Base-by-base conservation (phyloP, 1,284 basidiomycete genomes). In the Violaceomyces palustris region DNA sequence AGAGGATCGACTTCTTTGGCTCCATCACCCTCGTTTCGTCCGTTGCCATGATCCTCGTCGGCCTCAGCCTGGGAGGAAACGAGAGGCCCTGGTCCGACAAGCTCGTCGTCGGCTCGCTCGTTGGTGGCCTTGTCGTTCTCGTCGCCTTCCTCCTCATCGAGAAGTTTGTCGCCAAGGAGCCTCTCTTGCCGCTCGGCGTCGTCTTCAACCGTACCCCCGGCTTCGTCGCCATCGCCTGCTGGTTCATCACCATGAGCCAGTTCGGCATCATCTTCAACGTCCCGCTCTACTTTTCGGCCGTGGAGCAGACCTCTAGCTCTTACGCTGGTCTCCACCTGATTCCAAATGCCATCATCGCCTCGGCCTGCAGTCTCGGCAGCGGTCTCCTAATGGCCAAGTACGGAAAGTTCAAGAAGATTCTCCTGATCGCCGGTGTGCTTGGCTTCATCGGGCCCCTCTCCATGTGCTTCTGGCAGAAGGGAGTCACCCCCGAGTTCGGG, bases 111-210 rank as follows among this genome's bases (percentile, higher is more conserved):
- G 54, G 56, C 32, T 53, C 59, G 19, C 55, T 72, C 17, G 45
- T 64, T 34, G 64, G 37, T 7, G 66, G 66, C 41, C 34, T 78
- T 5, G 48, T 84, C 6, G 76, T 86, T 19, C 44, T 85, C 22
- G 81, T 73, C 12, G 64, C 76, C 32, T 70, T 79, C 23, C 69
- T 78, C 29, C 65, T 78, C 27, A 61, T 79, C 42, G 79, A 80
- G 62, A 72, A 69, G 37, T 74, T 72, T 50, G 74, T 78, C 17
- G 72, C 77, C 6, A 53, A 61, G 18, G 73, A 75, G 50, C 74
- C 74, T 19, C 49, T 74, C 19, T 69, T 75, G 64, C 72, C 74
- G 24, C 69, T 74, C 49, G 50, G 58, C 35, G 71, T 75, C 32
- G 63, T 75, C 33, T 74, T 74, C 61, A 62, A 54, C 45, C 64